A percentile compares a stretch with the other conserved stretches of the same genome.
These are phyloP conservation scores for Hypoxylon intermedium DNA, from an alignment of 495 filamentous ascomycete species.

Conservation along the genomic window DNA sequence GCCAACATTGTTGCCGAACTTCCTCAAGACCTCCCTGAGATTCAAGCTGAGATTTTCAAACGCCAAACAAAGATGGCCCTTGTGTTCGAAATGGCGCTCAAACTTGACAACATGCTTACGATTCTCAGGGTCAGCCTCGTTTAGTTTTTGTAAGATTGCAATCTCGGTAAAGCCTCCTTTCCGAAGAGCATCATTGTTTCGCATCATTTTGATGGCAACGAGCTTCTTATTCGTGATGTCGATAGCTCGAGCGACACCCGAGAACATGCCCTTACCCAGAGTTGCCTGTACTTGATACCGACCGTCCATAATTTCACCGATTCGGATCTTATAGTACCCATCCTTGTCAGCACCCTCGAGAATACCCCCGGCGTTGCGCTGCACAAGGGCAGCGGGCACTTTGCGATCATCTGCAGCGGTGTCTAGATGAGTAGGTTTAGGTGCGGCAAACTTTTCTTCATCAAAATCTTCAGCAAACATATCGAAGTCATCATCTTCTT, in stretches of 20 bases:
- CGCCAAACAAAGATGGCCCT: conserved; percentile 92
- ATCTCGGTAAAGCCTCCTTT: conserved; percentile 97
- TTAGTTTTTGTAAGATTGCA: conserved; percentile 83
- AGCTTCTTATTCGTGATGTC: conserved; percentile 74
- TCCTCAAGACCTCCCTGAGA: conserved; percentile 92
- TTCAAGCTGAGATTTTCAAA: conserved; percentile 96
- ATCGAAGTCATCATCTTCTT: conserved; percentile 75
- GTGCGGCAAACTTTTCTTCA: conserved; percentile 83
- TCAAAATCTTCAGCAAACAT: conserved; percentile 95
- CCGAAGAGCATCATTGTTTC: conserved; percentile 89
- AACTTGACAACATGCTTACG: conserved; percentile 92
- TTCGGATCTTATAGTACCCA: conserved; percentile 91
- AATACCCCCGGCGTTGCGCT: conserved; percentile 73
- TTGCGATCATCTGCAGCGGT: conserved; percentile 46
- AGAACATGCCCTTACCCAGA: conserved; percentile 96
- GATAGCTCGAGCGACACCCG: conserved; percentile 88
- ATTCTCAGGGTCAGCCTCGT: conserved; percentile 82
- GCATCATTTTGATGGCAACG: conserved; percentile 92
- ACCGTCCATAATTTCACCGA: conserved; percentile 85
- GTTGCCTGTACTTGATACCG: conserved; percentile 86
- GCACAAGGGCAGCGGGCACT: conserved; percentile 46
- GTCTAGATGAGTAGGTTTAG: conserved; percentile 52
- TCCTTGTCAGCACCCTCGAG: conserved; percentile 93
- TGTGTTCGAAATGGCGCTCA: conserved; percentile 88
- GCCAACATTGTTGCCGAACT: conserved; percentile 91